These are phyloP conservation scores for Sporopachydermia lactativora DNA, from an alignment of 805 yeast species.

Conservation along the genomic window DNA sequence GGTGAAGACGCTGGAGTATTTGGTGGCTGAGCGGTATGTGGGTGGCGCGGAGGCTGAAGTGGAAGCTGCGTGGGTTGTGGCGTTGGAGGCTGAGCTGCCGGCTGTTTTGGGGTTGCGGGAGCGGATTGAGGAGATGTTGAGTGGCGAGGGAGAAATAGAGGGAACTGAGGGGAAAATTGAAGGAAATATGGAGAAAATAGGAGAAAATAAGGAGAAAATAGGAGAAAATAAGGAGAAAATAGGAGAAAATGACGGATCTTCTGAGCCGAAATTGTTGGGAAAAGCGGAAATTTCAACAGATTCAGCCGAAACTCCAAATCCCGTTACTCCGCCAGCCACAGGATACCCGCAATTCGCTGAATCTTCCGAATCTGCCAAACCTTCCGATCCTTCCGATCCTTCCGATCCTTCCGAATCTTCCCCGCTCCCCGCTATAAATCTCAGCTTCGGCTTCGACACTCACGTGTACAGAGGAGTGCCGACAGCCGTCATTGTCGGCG, in stretches of 20 bases:
- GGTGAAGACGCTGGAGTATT: background rate
- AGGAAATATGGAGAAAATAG: background rate
- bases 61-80: constrained; percentile 2
- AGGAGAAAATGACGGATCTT: background rate
- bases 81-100: background rate
- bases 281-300: background rate
- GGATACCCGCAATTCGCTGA: constrained; percentile 47
- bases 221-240: background rate
- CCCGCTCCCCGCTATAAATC: background rate
- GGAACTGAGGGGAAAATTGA: background rate
- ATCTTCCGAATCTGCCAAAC: constrained; percentile 17
- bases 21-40: constrained; percentile 28
- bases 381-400: too few relatives aligned
- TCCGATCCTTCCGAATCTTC: background rate
- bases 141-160: background rate
- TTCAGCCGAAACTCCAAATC: constrained; percentile 9
- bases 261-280: background rate
- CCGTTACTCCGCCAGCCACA: constrained; percentile 42
- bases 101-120: constrained; percentile 39
- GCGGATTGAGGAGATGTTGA: constrained; percentile 15
- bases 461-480: constrained; percentile 16
- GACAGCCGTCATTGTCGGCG: constrained; percentile 41
- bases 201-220: background rate
- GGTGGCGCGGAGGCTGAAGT: constrained; percentile 46
- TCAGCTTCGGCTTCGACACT: constrained; percentile 5